Base-by-base conservation (phyloP, 352 stramenopile species). In the Globisporangium paroecandrum region DNA sequence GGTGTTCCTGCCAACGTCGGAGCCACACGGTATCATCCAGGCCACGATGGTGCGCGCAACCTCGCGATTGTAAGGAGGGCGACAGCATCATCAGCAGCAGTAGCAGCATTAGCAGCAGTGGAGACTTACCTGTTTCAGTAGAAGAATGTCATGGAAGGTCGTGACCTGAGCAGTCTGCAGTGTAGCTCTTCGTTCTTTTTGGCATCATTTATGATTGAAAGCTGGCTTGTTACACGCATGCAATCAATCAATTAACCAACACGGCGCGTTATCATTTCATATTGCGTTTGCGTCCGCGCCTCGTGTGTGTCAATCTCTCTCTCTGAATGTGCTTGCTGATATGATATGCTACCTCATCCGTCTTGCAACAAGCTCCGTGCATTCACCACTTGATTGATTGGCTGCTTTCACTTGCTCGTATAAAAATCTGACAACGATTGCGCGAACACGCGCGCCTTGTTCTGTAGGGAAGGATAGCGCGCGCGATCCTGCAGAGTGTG, bases 1-100 rank as follows among this genome's bases (percentile, higher is more conserved):
- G 64, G 85, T 97, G 43, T 96, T 97, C 62, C 75, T 92, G 51
- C 87, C 89, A 7, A 94, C 84, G 38, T 83, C 91, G 58, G 87
- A 97, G 71, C 90, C 90, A 9, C 85, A 96, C 64, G 89, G 89
- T 36, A 96, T 96, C 65, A 96, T 96, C 66, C 85, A 89, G 46
- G 87, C 87, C 32, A 94, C 84, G 51, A 81, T 96, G 69, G 84
- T 87, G 71, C 78, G 79, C 64, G 69, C 78, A 12, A 76, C 71
- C 36, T 90, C 83, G 47, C 83, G 78, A 51, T 69, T 91, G 53
- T 91, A 77, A 65, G 29, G 6, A n/a, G 15, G 24, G 29, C 32
- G 36, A n/a, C 36, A 22, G 38, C 55, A 22, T 32, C 29, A 32
- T 8, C 29, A 32, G 0, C 29, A 32, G 0, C 29, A 32, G 29